Base-by-base conservation (phyloP, 164 flowering plant species). In the Aristolochia californica region DNA sequence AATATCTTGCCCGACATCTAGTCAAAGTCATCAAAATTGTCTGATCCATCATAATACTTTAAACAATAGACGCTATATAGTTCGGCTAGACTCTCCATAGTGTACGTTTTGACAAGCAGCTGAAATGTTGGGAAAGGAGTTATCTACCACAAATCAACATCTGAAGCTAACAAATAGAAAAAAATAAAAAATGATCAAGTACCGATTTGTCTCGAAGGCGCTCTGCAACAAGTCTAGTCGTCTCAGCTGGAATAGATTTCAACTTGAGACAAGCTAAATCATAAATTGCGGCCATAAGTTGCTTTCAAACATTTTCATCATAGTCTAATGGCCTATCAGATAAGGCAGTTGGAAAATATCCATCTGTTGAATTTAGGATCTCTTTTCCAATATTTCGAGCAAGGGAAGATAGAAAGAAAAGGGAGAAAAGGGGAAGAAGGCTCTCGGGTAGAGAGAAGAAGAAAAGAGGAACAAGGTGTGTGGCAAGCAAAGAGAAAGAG, bases 201-300 rank as follows among this genome's bases (percentile, higher is more conserved):
- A 93, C 99, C 58, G 96, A 90, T 87, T 89, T 93, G 74, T 93
- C 99, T 61, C 91, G 84, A 63, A 93, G 88, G 57, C 97, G 99
- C 68, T 89, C 99, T 13, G 97, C 78, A 57, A 89, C 87, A 66
- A 81, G 81, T 70, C 76, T 85, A 50, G 71, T 45, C 55, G 87
- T 82, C 45, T 85, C 95, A 68, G 65, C 75, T 1, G 95, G 87
- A 58, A 85, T 65, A 48, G 84, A 80, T 70, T 68, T 75, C 45
- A 72, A 62, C n/a, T 74, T 65, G 66, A 69, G 75, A 51, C 75
- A 78, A 25, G 85, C 85, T 51, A 83, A 83, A 71, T 93, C 95
- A 72, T 84, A 89, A 50, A 89, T 53, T 34, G 83, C 93, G 62
- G 81, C 75, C 69, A 93, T 95, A 64, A 93, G 97, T 77, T 84